Conservation (phyloP, 2,329 filamentous ascomycete genomes). For the Epichloe festucae region DNA sequence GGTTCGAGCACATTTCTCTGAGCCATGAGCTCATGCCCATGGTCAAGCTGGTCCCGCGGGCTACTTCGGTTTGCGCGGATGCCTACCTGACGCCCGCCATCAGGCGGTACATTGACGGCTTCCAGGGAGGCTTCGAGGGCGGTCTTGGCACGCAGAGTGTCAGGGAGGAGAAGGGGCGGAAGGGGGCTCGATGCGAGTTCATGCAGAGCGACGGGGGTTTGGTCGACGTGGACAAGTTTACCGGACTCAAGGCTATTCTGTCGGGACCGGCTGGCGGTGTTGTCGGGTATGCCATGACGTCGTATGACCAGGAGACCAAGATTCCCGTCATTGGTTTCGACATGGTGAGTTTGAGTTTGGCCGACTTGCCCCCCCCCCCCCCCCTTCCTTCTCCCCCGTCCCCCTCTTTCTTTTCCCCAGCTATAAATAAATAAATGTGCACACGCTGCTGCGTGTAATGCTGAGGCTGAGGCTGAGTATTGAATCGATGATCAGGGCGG, state of each 20-base stretch:
- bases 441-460: too few species aligned
- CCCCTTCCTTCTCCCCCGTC: too few species aligned
- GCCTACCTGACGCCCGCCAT: constrained; percentile 30
- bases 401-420: neutral
- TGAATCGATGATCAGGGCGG: constrained; percentile 26
- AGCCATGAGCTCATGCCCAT: constrained; percentile 27
- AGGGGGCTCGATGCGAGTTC: constrained; percentile 53
- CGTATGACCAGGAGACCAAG: constrained; percentile 53
- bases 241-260: constrained; percentile 55
- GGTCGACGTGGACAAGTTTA: constrained; percentile 48
- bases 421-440: neutral
- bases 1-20: constrained; percentile 28
- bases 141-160: constrained; percentile 44
- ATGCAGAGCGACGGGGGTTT: constrained; percentile 52
- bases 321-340: constrained; percentile 67
- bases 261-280: constrained; percentile 68
- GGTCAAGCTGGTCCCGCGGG: constrained; percentile 31
- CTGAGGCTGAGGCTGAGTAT: too few species aligned
- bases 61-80: constrained; percentile 29
- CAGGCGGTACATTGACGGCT: constrained; percentile 21
- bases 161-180: constrained; percentile 36
- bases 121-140: constrained; percentile 23
- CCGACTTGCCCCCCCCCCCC: neutral
- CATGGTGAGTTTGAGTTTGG: constrained; percentile 22
- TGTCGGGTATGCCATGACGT: constrained; percentile 62